Evolutionary conservation across 2,329 filamentous ascomycete species (phyloP).

Genomic region (Phaeosphaeriaceae sp.): DNA sequence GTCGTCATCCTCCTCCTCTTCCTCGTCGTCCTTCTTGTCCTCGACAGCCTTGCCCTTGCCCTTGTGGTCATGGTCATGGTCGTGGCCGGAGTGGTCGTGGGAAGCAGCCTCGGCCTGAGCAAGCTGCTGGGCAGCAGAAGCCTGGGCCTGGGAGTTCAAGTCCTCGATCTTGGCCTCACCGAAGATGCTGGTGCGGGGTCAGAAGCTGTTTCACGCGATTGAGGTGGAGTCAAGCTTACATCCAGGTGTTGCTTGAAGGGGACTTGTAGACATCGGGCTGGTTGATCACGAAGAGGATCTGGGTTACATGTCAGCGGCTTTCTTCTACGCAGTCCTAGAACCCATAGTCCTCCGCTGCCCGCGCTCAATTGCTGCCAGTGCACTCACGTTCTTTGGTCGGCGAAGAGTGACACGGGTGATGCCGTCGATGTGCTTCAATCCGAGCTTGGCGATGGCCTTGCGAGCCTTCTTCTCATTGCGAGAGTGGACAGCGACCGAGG

Average conservation of each 20-base stretch:
- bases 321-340: constrained; percentile 13
- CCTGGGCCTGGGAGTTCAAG: constrained; percentile 97
- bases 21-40: constrained; percentile 66
- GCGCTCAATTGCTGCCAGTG: constrained; percentile 22
- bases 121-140: constrained; percentile 93
- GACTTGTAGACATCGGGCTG: constrained; percentile 99
- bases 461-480: constrained; percentile 99
- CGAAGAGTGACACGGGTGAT: constrained; percentile 98
- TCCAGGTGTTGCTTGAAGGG: constrained; percentile 99
- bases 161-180: constrained; percentile 99
- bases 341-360: constrained; percentile 12
- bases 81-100: constrained; percentile 75
- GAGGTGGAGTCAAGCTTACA: constrained; percentile 69
- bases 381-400: constrained; percentile 97
- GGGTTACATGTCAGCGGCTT: constrained; percentile 1
- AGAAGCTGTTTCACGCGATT: constrained; percentile 21
- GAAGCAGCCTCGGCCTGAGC: constrained; percentile 73
- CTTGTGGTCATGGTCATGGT: constrained; percentile 68
- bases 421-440: constrained; percentile 92
- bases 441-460: constrained; percentile 98
- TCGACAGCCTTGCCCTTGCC: constrained; percentile 73
- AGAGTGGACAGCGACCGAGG: constrained; percentile 90
- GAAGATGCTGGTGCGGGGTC: constrained; percentile 75
- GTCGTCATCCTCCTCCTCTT: constrained; percentile 78
- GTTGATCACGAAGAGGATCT: constrained; percentile 99